Percentiles rank a stretch among this genome's conserved stretches.
Conservation (phyloP, 164 flowering plant species). For the Nelumbo lutea region DNA sequence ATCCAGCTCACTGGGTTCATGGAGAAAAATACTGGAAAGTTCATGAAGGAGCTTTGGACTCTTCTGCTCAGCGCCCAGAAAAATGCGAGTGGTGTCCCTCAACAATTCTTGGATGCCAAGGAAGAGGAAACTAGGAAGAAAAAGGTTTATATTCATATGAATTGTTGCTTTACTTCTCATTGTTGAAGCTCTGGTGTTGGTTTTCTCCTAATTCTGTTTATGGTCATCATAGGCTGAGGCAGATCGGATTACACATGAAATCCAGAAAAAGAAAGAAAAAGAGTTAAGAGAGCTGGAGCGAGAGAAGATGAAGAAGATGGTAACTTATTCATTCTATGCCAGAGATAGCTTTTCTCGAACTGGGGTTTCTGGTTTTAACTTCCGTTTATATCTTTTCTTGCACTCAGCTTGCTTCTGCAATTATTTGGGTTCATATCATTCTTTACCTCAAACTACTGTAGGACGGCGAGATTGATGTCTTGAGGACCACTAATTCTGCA, state of each 20-base stretch:
- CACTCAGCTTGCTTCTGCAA: slow-evolving; percentile 98
- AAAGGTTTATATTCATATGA: slow-evolving; percentile 5
- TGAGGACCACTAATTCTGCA: slow-evolving; percentile 27
- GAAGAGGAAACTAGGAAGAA: slow-evolving; percentile 79
- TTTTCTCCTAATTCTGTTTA: background rate
- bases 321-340: slow-evolving; percentile 44
- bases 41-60: slow-evolving; percentile 96
- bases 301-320: slow-evolving; percentile 80
- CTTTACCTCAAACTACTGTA: slow-evolving; percentile 99
- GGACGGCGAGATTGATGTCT: slow-evolving; percentile 49
- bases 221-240: slow-evolving; percentile 53
- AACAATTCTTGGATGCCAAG: slow-evolving; percentile 70
- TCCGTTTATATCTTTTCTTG: slow-evolving; percentile 54
- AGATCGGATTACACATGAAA: slow-evolving; percentile 65
- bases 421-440: slow-evolving; percentile 99
- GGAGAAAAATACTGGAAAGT: slow-evolving; percentile 96
- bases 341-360: slow-evolving; percentile 26
- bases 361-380: slow-evolving; percentile 51
- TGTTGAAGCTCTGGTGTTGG: slow-evolving; percentile 3
- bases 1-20: slow-evolving; percentile 92
- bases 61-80: slow-evolving; percentile 88
- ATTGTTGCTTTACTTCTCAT: background rate
- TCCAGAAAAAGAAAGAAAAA: slow-evolving; percentile 66
- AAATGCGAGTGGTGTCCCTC: slow-evolving; percentile 92
- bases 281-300: slow-evolving; percentile 38